Evolutionary conservation across 2,329 filamentous ascomycete species (phyloP), one percentile per base, ranked within the genome.

Genomic region (Macrophomina pseudophaseolina): DNA sequence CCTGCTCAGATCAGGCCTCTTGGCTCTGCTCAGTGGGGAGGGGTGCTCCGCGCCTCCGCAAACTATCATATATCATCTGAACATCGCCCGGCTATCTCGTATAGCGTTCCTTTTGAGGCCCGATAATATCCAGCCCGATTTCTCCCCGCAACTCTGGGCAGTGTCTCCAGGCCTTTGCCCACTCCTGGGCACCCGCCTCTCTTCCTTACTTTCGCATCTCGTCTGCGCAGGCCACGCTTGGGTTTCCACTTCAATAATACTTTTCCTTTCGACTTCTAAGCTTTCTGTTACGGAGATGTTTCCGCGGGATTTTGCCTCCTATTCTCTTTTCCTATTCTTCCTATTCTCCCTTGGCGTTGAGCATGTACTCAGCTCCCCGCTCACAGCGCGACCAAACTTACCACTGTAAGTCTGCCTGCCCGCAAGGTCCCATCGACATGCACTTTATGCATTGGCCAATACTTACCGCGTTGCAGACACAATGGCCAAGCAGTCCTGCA

Each of bases 41-140:
- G 28, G 30, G 8, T 9, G 38, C 30, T 62, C 42, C 58, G 58
- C 58, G 56, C 58, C 58, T 62, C 58, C 58, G 44, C 58, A 62
- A 38, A 62, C 44, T 48, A 33, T 49, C 44, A 35, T 62, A 62
- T 62, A 49, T 62, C 58, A 62, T 62, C 58, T 49, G 44, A 62
- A 62, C 58, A 49, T 62, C 58, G 49, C n/a, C 58, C 58, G 58
- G 58, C 54, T 16, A 5, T 30, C 30, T 49, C 58, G 58, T 62
- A 62, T 62, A 62, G 18, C 40, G 16, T 33, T n/a, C 46, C 11
- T 44, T 33, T 48, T 32, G 23, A 32, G 38, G 28, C 54, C 53
- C 35, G 38, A 30, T 11, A 18, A 18, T 8, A n/a, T 33, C n/a
- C 18, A 46, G 42, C 28, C 18, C 49, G 14, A 33, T 33, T 52